phyloP scores from a whole-genome alignment of 805 yeast species.

The Metschnikowia lunata region DNA sequence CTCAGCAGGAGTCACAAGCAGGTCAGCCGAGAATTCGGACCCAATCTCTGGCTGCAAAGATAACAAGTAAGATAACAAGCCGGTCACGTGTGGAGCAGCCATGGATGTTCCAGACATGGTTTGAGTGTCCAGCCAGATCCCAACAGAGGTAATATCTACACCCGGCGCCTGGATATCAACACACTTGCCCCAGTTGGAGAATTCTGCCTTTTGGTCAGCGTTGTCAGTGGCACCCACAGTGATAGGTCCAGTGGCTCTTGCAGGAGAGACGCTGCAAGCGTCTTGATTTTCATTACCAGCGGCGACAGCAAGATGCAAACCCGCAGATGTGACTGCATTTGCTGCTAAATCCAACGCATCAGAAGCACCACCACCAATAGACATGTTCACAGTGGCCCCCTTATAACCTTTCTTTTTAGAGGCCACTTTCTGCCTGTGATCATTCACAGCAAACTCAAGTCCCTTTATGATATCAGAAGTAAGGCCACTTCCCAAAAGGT shows the following conservation, averaged over 20 bases:
- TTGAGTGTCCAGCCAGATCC: slow-evolving; percentile 14
- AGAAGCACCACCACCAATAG: slow-evolving; percentile 90
- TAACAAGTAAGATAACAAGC: slow-evolving; percentile 53
- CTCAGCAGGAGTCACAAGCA: slow-evolving; percentile 42
- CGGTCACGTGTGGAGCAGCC: slow-evolving; percentile 76
- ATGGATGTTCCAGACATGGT: slow-evolving; percentile 70
- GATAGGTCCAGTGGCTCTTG: slow-evolving; percentile 76
- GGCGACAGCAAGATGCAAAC: slow-evolving; percentile 90
- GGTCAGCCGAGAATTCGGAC: slow-evolving; percentile 27
- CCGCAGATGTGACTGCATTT: slow-evolving; percentile 83
- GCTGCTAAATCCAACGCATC: slow-evolving; percentile 84
- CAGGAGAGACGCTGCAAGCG: slow-evolving; percentile 91
- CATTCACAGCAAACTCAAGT: slow-evolving; percentile 76
- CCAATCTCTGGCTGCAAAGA: slow-evolving; percentile 17
- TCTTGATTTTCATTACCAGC: slow-evolving; percentile 94
- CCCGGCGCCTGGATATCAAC: slow-evolving; percentile 98
- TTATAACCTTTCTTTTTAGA: slow-evolving; percentile 61
- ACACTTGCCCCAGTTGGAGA: slow-evolving; percentile 93
- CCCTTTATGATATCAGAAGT: slow-evolving; percentile 84
- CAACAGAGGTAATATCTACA: slow-evolving; percentile 66
- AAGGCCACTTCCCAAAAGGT: slow-evolving; percentile 77
- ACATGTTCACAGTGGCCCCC: slow-evolving; percentile 89
- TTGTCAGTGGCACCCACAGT: slow-evolving; percentile 95
- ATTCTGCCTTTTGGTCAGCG: slow-evolving; percentile 86
- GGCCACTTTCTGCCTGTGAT: slow-evolving; percentile 54